phyloP scores from a whole-genome alignment of 805 yeast genomes.

The Nakazawaea wyomingensis region DNA sequence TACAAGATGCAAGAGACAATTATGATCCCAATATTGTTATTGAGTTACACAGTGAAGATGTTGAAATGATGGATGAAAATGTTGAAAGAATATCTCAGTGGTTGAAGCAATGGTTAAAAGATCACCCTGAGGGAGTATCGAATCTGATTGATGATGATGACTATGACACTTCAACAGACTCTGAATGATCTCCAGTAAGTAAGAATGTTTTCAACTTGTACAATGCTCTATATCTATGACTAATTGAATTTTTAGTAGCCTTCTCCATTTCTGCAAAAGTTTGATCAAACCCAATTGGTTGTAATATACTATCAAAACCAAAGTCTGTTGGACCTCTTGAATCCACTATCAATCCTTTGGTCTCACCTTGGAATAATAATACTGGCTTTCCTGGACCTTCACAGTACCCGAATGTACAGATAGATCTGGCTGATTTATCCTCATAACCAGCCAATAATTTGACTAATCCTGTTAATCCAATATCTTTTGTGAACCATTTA shows the following conservation, averaged over 20 bases:
- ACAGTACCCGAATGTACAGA: slow-evolving; percentile 89
- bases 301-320: slow-evolving; percentile 93
- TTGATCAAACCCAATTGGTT: slow-evolving; percentile 69
- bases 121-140: slow-evolving; percentile 57
- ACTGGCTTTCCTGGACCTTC: slow-evolving; percentile 73
- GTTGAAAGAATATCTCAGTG: slow-evolving; percentile 71
- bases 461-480: slow-evolving; percentile 75
- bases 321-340: slow-evolving; percentile 74
- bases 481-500: slow-evolving; percentile 80
- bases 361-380: slow-evolving; percentile 77
- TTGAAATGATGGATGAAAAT: slow-evolving; percentile 78
- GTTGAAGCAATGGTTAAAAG: slow-evolving; percentile 69
- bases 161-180: slow-evolving; percentile 4
- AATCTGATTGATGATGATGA: slow-evolving; percentile 33
- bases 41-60: slow-evolving; percentile 65
- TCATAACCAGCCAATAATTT: slow-evolving; percentile 77
- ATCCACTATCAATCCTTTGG: slow-evolving; percentile 76
- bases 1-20: slow-evolving; percentile 80
- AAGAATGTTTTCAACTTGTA: slow-evolving; percentile 60
- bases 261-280: slow-evolving; percentile 91
- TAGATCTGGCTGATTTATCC: slow-evolving; percentile 79
- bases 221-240: slow-evolving; percentile 86
- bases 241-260: slow-evolving; percentile 66
- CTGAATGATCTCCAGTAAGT: slow-evolving; percentile 11
- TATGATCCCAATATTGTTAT: slow-evolving; percentile 80